Conservation (phyloP, 1,284 basidiomycete genomes). For the Cryptococcus hybrid region DNA sequence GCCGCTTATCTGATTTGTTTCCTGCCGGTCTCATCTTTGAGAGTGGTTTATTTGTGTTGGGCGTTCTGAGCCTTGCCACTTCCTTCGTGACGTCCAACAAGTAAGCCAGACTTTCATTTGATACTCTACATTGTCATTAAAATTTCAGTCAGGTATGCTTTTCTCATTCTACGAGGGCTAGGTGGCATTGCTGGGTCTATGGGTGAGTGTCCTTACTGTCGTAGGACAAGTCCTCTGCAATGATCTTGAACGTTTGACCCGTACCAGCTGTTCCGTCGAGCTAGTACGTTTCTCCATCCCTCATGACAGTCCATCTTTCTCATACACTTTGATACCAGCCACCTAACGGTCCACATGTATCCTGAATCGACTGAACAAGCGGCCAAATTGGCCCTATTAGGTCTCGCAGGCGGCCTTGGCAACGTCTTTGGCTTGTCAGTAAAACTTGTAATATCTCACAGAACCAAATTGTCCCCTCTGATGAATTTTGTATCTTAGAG, state of each 20-base stretch:
- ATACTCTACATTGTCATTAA: not conserved
- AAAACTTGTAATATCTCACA: not conserved
- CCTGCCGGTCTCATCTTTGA: conserved; percentile 38
- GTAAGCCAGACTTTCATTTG: not conserved
- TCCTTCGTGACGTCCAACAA: conserved; percentile 42
- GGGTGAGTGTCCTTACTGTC: conserved; percentile 11
- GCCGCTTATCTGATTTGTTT: conserved; percentile 40
- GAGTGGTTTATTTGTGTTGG: conserved; percentile 30
- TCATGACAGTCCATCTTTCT: not conserved
- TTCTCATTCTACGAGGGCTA: conserved; percentile 43
- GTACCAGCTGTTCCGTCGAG: conserved; percentile 26
- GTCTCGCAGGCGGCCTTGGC: conserved; percentile 26
- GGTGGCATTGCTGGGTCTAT: conserved; percentile 39
- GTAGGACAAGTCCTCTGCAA: not conserved
- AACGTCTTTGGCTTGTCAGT: conserved; percentile 32
- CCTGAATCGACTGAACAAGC: conserved; percentile 32
- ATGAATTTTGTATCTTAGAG: not conserved
- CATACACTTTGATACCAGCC: conserved; percentile 6
- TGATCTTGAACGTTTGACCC: not conserved
- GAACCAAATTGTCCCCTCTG: not conserved
- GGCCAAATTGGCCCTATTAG: conserved; percentile 26
- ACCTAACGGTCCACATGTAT: conserved; percentile 39
- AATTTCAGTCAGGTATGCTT: conserved; percentile 24
- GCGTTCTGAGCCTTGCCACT: conserved; percentile 30
- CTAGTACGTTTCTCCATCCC: conserved; percentile 13